Conservation (phyloP, 768 basidiomycete species). For the Rhizopogon vinicolor region DNA sequence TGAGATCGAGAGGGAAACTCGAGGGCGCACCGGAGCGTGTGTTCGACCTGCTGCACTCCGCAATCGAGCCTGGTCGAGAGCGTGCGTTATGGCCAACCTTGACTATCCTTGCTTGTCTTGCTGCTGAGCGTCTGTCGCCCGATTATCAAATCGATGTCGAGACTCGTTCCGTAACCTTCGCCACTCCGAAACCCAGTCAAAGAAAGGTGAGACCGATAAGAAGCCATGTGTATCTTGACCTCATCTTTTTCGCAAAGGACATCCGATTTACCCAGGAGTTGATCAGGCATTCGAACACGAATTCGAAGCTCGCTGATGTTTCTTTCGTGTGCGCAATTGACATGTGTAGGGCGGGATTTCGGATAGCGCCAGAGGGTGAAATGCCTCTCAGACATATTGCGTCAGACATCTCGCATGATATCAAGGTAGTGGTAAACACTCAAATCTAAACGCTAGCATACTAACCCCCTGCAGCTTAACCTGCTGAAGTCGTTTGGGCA, state of each 20-base stretch:
- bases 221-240: neutral
- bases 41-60: constrained; percentile 70
- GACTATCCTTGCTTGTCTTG: constrained; percentile 66
- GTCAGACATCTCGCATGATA: constrained; percentile 70
- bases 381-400: constrained; percentile 61
- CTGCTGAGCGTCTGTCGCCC: constrained; percentile 63
- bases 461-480: neutral
- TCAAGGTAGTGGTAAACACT: constrained; percentile 47
- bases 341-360: constrained; percentile 64
- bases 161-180: constrained; percentile 25
- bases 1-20: constrained; percentile 55
- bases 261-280: constrained; percentile 60
- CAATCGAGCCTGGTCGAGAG: constrained; percentile 39
- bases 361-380: constrained; percentile 51
- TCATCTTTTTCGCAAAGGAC: constrained; percentile 25
- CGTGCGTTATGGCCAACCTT: constrained; percentile 77
- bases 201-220: constrained; percentile 20
- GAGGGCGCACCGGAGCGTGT: constrained; percentile 85
- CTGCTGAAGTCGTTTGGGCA: constrained; percentile 29
- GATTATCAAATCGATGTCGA: constrained; percentile 45
- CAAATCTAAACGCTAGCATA: constrained; percentile 15
- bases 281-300: constrained; percentile 49
- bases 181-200: constrained; percentile 25
- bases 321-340: constrained; percentile 73
- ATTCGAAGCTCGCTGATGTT: constrained; percentile 59